Conservation (phyloP, 345 rosid species). For the Nephelium lappaceum region DNA sequence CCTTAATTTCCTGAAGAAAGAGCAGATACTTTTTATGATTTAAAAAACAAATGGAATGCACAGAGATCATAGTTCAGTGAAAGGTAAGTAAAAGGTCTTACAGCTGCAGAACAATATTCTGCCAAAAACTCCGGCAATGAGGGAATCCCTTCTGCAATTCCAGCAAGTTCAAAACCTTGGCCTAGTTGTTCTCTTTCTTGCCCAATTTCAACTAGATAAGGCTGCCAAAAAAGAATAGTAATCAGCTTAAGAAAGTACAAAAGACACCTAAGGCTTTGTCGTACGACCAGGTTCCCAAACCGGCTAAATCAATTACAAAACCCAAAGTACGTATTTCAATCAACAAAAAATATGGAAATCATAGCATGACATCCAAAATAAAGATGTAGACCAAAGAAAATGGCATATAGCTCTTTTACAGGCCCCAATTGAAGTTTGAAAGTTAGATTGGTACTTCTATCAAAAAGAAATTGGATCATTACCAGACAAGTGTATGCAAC, state of each 20-base stretch:
- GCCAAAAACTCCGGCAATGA: slow-evolving; percentile 78
- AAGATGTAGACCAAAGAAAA: background rate
- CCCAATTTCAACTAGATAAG: slow-evolving; percentile 48
- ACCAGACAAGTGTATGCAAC: slow-evolving; percentile 89
- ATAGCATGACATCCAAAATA: background rate
- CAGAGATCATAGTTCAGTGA: slow-evolving; percentile 5
- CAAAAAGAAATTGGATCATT: slow-evolving; percentile 25
- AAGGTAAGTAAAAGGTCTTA: slow-evolving; percentile 37
- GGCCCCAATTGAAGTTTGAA: slow-evolving; percentile 18
- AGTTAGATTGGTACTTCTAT: slow-evolving; percentile 40
- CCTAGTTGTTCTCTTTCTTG: slow-evolving; percentile 33
- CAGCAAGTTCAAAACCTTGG: slow-evolving; percentile 63
- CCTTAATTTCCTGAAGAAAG: slow-evolving; percentile 4
- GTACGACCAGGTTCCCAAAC: slow-evolving; percentile 1
- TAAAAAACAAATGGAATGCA: background rate
- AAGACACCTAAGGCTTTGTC: background rate
- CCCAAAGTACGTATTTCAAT: background rate
- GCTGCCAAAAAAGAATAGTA: slow-evolving; percentile 48
- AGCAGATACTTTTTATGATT: background rate
- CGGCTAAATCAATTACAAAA: background rate
- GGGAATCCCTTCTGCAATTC: slow-evolving; percentile 87
- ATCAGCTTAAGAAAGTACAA: slow-evolving; percentile 6
- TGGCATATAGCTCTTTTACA: slow-evolving; percentile 2
- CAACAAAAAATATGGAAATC: slow-evolving; percentile 2
- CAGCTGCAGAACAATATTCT: slow-evolving; percentile 79